These are phyloP conservation scores for Trapa bicornis DNA, from an alignment of 345 rosid genomes.

Conservation along the genomic window DNA sequence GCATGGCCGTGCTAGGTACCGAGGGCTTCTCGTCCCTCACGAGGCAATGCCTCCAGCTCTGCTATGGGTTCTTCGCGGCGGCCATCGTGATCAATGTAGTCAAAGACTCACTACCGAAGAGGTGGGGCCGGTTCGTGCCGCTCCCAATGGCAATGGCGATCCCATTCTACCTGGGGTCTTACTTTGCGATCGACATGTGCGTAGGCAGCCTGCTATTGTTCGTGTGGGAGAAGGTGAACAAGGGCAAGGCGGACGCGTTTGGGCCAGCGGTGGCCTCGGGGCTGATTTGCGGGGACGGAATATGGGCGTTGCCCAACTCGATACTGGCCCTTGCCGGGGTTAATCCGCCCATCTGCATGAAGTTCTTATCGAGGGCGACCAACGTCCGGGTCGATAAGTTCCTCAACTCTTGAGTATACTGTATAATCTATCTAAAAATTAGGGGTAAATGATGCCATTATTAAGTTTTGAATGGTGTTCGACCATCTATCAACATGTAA, in stretches of 20 bases:
- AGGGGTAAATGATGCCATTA: too few relatives aligned
- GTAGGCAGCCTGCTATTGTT: conserved; percentile 23
- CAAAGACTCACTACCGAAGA: conserved; percentile 8
- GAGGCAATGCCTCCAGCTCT: conserved; percentile 17
- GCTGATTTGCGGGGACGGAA: conserved; percentile 29
- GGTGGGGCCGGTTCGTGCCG: conserved; percentile 17
- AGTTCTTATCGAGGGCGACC: conserved; percentile 18
- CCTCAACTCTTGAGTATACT: not conserved
- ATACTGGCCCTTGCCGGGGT: conserved; percentile 24
- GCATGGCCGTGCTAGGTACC: conserved; percentile 13
- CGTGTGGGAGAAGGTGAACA: conserved; percentile 21
- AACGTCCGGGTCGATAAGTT: conserved; percentile 7
- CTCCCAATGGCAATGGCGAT: conserved; percentile 36
- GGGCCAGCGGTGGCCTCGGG: conserved; percentile 30
- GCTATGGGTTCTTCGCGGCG: conserved; percentile 24
- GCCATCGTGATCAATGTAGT: conserved; percentile 20
- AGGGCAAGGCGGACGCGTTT: conserved; percentile 15
- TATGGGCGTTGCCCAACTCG: conserved; percentile 21
- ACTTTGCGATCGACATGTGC: conserved; percentile 38
- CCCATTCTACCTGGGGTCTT: conserved; percentile 29
- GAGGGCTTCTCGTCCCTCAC: conserved; percentile 16
- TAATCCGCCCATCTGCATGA: conserved; percentile 36
- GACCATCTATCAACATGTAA: too few relatives aligned
- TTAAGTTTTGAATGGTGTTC: too few relatives aligned
- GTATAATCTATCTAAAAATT: too few relatives aligned